Evolutionary conservation across 1,284 basidiomycete species (phyloP), one percentile per base, ranked within the genome.

Genomic region (Cronartium quercuum): DNA sequence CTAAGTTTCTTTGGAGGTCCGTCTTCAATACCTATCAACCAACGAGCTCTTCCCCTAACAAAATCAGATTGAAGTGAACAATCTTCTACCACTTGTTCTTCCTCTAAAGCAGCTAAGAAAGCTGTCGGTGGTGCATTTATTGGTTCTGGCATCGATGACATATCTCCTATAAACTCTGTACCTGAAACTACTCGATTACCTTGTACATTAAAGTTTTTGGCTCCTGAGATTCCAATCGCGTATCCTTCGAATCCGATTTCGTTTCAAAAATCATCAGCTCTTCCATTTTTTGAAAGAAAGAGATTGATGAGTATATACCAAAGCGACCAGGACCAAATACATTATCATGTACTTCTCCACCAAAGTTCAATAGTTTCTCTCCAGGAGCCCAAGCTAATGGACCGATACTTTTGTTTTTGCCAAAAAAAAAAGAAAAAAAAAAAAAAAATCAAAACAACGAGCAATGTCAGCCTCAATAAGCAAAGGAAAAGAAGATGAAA

Each of bases 311-410:
- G 9, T 38, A 40, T 21, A 13, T 51, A 75, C 71, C 71, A 51
- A 75, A 67, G 40, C 71, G 38, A 6, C 71, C 71, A 62, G 71
- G 71, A 24, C 71, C 71, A 55, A 75, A 67, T 42, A 34, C 40
- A 51, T 75, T 75, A 62, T 75, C 71, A n/a, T 37, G 44, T 18
- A 75, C 71, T 37, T 51, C 47, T 6, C 71, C 71, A 42, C 71
- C 71, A 62, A 42, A 67, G 18, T 41, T 67, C 24, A 10, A 47
- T 67, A 47, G 51, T 51, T n/a, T 35, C 55, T 47, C 61, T 51
- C 13, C 35, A 47, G 57, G 65, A 40, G 13, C 13, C 71, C 71
- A 75, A 61, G 65, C 35, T 41, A 67, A 42, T 15, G 71, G 71
- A 6, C 71, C 71, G 41, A 75, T 75, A 24, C 71, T 75, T 40